phyloP scores from a whole-genome alignment of 371 early-diverging fungal species.

The Lichtheimia hyalospora region DNA sequence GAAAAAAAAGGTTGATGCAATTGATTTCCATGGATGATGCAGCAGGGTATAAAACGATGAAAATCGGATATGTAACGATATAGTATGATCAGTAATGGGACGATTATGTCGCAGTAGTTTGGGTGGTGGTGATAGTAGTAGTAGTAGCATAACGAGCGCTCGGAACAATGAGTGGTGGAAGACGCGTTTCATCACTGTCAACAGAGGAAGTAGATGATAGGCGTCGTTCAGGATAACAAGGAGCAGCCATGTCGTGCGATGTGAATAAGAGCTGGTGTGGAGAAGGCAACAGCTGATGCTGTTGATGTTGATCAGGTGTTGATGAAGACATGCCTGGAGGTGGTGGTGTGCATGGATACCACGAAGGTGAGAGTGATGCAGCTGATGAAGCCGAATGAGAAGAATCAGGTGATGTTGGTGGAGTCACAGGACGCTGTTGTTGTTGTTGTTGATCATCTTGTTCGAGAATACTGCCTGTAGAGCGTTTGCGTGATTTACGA shows the following conservation, averaged over 20 bases:
- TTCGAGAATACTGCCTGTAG: not conserved
- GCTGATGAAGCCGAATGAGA: constrained; percentile 7
- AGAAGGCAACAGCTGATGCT: constrained; percentile 8
- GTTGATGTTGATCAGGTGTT: constrained; percentile 1
- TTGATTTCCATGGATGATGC: no score
- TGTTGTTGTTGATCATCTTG: no score
- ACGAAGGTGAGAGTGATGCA: not conserved
- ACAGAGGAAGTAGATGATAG: not conserved
- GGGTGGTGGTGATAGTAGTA: not conserved
- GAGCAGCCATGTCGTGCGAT: not conserved
- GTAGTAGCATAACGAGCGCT: constrained; percentile 8
- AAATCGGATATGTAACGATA: no score
- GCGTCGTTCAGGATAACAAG: not conserved
- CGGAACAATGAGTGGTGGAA: constrained; percentile 10
- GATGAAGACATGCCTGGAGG: not conserved
- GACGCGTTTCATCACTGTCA: not conserved
- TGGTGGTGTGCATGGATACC: constrained; percentile 8
- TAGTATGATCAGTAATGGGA: no score
- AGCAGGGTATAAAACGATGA: no score
- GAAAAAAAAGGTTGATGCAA: no score
- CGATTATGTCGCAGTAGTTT: no score
- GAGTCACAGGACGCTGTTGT: not conserved
- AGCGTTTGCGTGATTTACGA: constrained; percentile 45
- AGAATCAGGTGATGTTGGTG: not conserved
- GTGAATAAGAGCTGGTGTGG: constrained; percentile 12